Conservation (phyloP, 2,329 filamentous ascomycete species). For the Xylaria polymorpha region DNA sequence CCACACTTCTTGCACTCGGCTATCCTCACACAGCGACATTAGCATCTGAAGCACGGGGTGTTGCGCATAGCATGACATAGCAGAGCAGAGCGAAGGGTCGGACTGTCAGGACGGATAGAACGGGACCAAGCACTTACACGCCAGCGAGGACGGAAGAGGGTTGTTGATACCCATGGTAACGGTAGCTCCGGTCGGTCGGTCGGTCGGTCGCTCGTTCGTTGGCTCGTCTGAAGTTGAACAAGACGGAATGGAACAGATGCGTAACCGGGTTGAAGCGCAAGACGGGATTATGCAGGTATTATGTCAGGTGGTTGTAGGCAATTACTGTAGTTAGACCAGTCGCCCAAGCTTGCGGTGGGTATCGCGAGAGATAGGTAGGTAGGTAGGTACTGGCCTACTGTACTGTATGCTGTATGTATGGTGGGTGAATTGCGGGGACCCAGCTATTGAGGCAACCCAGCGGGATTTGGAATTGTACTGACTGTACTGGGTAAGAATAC, state of each 20-base stretch:
- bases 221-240: slow-evolving; percentile 12
- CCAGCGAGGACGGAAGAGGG: slow-evolving; percentile 73
- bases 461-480: slow-evolving; percentile 34
- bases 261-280: slow-evolving; percentile 5
- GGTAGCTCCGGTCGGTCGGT: slow-evolving; percentile 18
- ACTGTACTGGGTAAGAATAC: background rate
- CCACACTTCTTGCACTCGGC: slow-evolving; percentile 98
- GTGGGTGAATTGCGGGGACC: slow-evolving; percentile 29
- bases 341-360: slow-evolving; percentile 23
- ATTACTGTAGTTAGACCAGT: background rate
- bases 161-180: slow-evolving; percentile 72
- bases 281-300: slow-evolving; percentile 27
- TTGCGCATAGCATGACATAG: slow-evolving; percentile 20
- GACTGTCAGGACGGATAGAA: slow-evolving; percentile 32
- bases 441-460: slow-evolving; percentile 23
- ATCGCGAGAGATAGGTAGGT: slow-evolving; percentile 22
- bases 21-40: slow-evolving; percentile 53
- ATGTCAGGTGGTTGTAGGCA: slow-evolving; percentile 25
- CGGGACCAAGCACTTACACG: slow-evolving; percentile 65
- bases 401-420: no score
- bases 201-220: slow-evolving; percentile 7
- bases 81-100: background rate
- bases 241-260: slow-evolving; percentile 18
- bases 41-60: slow-evolving; percentile 33
- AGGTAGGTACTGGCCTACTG: no score